Evolutionary conservation across 805 yeast genomes (phyloP), one percentile per base, ranked within the genome.

Genomic region (Yamadazyma nakazawae): DNA sequence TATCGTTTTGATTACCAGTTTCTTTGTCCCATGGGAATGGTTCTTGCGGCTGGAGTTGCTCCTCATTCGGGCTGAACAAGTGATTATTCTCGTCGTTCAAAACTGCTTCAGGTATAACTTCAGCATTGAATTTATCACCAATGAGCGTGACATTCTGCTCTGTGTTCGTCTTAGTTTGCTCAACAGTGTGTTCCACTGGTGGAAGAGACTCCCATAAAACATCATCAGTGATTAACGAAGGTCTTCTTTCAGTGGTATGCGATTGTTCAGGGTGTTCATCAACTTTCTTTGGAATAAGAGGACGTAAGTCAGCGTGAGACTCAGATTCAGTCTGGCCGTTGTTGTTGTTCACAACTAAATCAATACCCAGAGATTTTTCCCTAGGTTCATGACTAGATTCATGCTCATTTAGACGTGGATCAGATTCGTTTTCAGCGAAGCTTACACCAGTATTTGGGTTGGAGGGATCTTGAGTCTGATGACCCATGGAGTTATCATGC

Each of bases 11-110:
- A 3, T 31, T n/a, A 5, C 10, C 13, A 13, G 11, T 11, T 14
- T 30, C 26, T 2, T 14, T 37, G 24, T 43, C 50, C 52, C 50
- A 48, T 6, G 54, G 50, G 14, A 48, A 43, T 12, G 43, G 31
- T 17, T 43, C 45, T n/a, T 39, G 28, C 31, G 48, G 41, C 24
- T 31, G 30, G 17, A 49, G 47, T 34, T 49, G 48, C 10, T 40
- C 48, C 10, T 21, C 35, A 21, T 25, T 34, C 10, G 52, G 47
- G 9, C 46, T 41, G 40, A 43, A 45, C 12, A 13, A 34, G 8
- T 18, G 25, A 6, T 26, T 2, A 18, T 30, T 18, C 40, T 42
- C 48, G 8, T 12, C 25, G 36, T 28, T 45, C 34, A 50, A 40
- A 2, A 47, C 51, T 11, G 45, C 12, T 19, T 47, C 51, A 6